Conservation (phyloP, 139 green algal genomes). For the Yamagishiella unicocca region DNA sequence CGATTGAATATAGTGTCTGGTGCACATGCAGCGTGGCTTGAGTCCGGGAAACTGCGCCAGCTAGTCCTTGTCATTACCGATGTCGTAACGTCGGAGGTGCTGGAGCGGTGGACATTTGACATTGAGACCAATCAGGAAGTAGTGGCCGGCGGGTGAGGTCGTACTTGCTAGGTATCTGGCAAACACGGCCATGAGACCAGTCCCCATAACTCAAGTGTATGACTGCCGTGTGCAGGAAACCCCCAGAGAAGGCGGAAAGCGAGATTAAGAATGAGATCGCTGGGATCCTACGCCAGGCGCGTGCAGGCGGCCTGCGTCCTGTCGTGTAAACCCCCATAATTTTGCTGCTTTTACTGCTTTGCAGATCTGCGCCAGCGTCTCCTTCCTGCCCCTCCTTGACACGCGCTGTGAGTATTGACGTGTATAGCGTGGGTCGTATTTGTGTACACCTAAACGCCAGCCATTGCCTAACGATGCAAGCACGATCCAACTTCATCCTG, state of each 20-base stretch:
- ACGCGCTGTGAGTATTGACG: slow-evolving; percentile 85
- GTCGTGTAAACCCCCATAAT: background rate
- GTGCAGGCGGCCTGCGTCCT: background rate
- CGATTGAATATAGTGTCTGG: no score
- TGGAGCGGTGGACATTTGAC: slow-evolving; percentile 98
- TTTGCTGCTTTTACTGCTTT: slow-evolving; percentile 3
- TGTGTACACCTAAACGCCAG: background rate
- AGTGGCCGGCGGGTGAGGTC: slow-evolving; percentile 65
- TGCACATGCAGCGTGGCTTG: slow-evolving; percentile 91
- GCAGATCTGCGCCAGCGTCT: slow-evolving; percentile 95
- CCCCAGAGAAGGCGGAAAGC: slow-evolving; percentile 84
- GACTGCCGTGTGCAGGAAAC: no score
- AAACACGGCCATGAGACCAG: no score
- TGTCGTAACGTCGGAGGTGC: slow-evolving; percentile 74
- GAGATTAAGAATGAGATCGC: slow-evolving; percentile 92
- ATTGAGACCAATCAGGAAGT: slow-evolving; percentile 89
- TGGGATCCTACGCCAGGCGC: slow-evolving; percentile 91
- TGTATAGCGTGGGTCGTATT: background rate
- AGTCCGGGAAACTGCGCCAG: slow-evolving; percentile 86
- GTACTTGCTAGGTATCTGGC: background rate
- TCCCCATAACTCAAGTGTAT: no score
- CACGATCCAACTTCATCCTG: no score
- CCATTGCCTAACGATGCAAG: no score
- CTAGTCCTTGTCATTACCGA: slow-evolving; percentile 93
- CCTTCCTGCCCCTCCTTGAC: slow-evolving; percentile 95